Base-by-base conservation (phyloP, 805 yeast genomes). In the Novakomyces olei region DNA sequence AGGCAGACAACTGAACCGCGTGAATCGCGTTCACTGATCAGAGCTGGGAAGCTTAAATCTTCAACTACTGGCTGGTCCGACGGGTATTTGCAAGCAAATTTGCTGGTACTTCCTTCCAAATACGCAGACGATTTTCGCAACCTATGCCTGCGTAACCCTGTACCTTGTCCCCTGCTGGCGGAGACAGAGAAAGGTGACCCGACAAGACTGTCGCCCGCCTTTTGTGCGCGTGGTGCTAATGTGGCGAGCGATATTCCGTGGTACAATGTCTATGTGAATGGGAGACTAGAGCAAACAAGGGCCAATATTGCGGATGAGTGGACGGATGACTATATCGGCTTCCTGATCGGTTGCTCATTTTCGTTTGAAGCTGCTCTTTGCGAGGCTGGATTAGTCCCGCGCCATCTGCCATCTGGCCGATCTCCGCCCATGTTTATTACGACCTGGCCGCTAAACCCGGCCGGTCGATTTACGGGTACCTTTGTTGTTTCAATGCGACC, bases 401-500 rank as follows among this genome's bases (percentile, higher is more conserved):
- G 40, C 14, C 41, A 38, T 29, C 19, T 35, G 33, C 30, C 26
- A 9, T 26, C 23, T 7, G 19, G 32, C 9, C 17, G 23, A 10
- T 43, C 45, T 8, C 30, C 34, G n/a, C 42, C 46, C 2, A 38
- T 38, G 41, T 38, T 17, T 26, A 35, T 19, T 8, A 38, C 41
- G 2, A 34, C 15, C 22, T 14, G 34, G 5, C 35, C 15, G 10
- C 29, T 53, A 34, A 39, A 46, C 35, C 42, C 55, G 6, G 45
- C 60, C 5, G 55, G 60, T 5, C 39, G 49, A 6, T 50, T 53
- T 36, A 36, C 41, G 6, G 37, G 46, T 12, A 44, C 52, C 7
- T 57, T 54, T 34, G 59, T 57, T 4, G 63, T 58, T 6, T 55
- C 61, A 35, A 58, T 57, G 62, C 39, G 62, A 25, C 61, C 61